Conservation (phyloP, 441 rosid species). For the Pelargonium fulgidum region DNA sequence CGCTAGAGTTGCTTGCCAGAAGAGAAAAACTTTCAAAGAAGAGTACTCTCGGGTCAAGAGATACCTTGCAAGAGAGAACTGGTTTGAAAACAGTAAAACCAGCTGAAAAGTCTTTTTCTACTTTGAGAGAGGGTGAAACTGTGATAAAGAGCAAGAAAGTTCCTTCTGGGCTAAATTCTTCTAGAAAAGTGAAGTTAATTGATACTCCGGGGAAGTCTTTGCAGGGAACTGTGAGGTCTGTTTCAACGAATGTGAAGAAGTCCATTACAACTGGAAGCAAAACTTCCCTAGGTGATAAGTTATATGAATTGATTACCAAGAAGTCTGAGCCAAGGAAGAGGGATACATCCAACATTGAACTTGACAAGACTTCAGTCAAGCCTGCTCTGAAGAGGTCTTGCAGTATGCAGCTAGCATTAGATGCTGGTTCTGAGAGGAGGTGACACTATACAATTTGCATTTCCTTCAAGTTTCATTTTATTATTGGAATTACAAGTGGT, state of each 20-base stretch:
- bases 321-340: constrained; percentile 28
- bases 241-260: constrained; percentile 4
- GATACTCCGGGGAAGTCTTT: constrained; percentile 30
- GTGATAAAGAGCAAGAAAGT: constrained; percentile 30
- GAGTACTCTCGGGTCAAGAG: constrained; percentile 30
- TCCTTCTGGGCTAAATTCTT: constrained; percentile 28
- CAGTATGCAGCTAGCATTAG: constrained; percentile 39
- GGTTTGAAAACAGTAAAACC: constrained; percentile 25
- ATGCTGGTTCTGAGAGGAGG: constrained; percentile 67
- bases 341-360: constrained; percentile 27
- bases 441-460: constrained; percentile 19
- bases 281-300: constrained; percentile 14
- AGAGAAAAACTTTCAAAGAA: constrained; percentile 32
- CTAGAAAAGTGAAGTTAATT: constrained; percentile 34
- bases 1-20: constrained; percentile 28
- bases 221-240: constrained; percentile 25
- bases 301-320: constrained; percentile 21
- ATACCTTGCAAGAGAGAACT: constrained; percentile 26
- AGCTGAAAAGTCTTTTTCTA: constrained; percentile 24
- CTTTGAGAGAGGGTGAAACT: constrained; percentile 29
- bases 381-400: constrained; percentile 29
- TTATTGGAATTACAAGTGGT: background rate
- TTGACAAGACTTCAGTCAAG: constrained; percentile 23
- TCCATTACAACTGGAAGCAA: constrained; percentile 10
- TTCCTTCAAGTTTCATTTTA: constrained; percentile 11